Evolutionary conservation across 352 stramenopile species (phyloP).

Genomic region (Blastocystis sp.): DNA sequence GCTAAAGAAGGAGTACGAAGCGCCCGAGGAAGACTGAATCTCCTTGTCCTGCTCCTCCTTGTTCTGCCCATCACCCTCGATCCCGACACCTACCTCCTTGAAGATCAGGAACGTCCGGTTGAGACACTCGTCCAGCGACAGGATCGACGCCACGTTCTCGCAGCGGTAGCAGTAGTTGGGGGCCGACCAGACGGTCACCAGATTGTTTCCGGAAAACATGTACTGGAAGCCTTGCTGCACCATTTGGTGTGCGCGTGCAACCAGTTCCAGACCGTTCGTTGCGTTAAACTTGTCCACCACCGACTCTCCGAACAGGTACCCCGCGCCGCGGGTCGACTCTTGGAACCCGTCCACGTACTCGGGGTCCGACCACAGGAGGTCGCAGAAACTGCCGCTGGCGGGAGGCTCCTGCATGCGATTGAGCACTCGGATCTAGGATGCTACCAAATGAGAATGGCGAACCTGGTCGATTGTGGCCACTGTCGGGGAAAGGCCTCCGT

Average conservation of each 20-base stretch:
- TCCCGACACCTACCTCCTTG: slow-evolving; percentile 7
- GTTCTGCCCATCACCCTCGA: background rate
- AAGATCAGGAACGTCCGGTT: slow-evolving; percentile 59
- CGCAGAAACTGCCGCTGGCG: slow-evolving; percentile 95
- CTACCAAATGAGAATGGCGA: background rate
- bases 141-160: slow-evolving; percentile 91
- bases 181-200: slow-evolving; percentile 96
- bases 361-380: slow-evolving; percentile 85
- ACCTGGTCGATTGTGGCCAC: slow-evolving; percentile 76
- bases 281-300: slow-evolving; percentile 75
- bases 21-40: background rate
- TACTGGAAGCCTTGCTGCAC: slow-evolving; percentile 80
- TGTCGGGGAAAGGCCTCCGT: slow-evolving; percentile 77
- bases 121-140: slow-evolving; percentile 92
- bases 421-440: slow-evolving; percentile 65
- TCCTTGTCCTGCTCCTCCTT: slow-evolving; percentile 43
- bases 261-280: slow-evolving; percentile 76
- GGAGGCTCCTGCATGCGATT: slow-evolving; percentile 97
- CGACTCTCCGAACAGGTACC: slow-evolving; percentile 74
- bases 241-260: slow-evolving; percentile 76
- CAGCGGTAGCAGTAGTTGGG: slow-evolving; percentile 97
- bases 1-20: slow-evolving; percentile 36
- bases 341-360: slow-evolving; percentile 81
- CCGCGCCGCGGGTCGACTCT: slow-evolving; percentile 73
- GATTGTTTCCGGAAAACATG: slow-evolving; percentile 69